Evolutionary conservation across 2,329 filamentous ascomycete species (phyloP), one percentile per base, ranked within the genome.

Genomic region (Fusarium burgessii): DNA sequence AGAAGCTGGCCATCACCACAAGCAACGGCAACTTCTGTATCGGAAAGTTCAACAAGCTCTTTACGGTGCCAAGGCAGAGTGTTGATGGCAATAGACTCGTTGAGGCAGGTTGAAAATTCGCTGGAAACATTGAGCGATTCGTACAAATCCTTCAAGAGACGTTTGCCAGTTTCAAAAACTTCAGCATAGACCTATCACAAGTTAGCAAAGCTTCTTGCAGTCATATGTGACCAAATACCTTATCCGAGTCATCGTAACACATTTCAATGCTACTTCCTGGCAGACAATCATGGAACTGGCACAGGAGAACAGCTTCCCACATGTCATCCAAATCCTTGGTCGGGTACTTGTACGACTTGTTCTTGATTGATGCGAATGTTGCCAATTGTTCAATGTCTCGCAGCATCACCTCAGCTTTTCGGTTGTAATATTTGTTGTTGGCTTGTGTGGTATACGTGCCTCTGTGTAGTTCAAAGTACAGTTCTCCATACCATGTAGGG

Each of bases 391-490:
- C 96, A 59, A 98, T 86, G 70, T 97, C 93, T 49, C 94, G 92
- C 57, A 99, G 86, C 82, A 97, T 81, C 57, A 92, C 90, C 81
- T 99, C 96, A 0, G 93, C 88, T 78, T 91, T 92, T 58, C 96
- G 89, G 79, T 98, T 99, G 84, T 97, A 95, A 74, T 90, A 90
- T 84, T 99, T 99, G 85, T 97, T 99, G 83, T 98, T 97, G 65
- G 95, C 92, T 80, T 98, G 95, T 0, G 95, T 98, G 6, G 96
- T 99, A 82, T 98, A 98, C 15, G 95, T 98, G 57, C 96, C 96
- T 66, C 96, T 92, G 80, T 99, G 96, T 51, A 99, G 88, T 82
- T 99, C 96, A 80, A 99, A 97, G 83, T 99, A 99, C 12, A 99
- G 87, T 83, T 99, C 96, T 43, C 96, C 96, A 79, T 97, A 97